These are phyloP conservation scores for Auriscalpium microsporum DNA, from an alignment of 768 basidiomycete species.

Conservation along the genomic window DNA sequence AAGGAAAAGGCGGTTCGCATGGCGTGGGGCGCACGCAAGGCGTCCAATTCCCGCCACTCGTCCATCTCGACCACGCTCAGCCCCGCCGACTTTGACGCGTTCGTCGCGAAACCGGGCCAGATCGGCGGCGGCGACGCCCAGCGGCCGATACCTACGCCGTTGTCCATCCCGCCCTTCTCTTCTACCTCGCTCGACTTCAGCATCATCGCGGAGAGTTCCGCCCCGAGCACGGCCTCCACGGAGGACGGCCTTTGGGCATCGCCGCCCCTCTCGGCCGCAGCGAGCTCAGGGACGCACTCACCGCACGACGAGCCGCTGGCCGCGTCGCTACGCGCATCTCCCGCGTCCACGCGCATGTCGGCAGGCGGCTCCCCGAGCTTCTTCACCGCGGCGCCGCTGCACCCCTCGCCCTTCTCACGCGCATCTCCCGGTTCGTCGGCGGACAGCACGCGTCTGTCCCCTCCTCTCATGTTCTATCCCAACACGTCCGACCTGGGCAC, in stretches of 20 bases:
- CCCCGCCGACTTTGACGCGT: conserved; percentile 6
- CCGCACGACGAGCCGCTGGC: conserved; percentile 4
- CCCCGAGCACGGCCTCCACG: conserved; percentile 9
- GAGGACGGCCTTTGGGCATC: conserved; percentile 15
- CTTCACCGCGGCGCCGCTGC: conserved; percentile 10
- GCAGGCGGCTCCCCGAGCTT: conserved; percentile 10
- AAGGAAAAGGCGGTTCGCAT: conserved; percentile 51
- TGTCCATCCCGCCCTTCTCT: conserved; percentile 9
- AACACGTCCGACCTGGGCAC: conserved; percentile 9
- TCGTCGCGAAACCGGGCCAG: conserved; percentile 1
- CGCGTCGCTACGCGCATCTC: conserved; percentile 6
- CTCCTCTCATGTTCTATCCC: conserved; percentile 8
- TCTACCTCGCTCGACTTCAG: conserved; percentile 1
- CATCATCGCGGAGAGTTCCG: conserved; percentile 4
- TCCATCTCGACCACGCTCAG: neutral
- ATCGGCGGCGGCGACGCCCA: conserved; percentile 6
- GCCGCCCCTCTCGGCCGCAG: conserved; percentile 8
- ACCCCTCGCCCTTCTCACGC: conserved; percentile 6
- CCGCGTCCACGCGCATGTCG: conserved; percentile 10
- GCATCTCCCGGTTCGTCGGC: conserved; percentile 4
- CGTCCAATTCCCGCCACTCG: conserved; percentile 3
- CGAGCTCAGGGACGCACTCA: conserved; percentile 11
- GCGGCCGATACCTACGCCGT: conserved; percentile 13
- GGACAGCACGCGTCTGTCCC: conserved; percentile 3
- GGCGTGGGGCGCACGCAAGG: conserved; percentile 32